Base-by-base conservation (phyloP, 2,329 filamentous ascomycete species). In the Aspergillus sp. region DNA sequence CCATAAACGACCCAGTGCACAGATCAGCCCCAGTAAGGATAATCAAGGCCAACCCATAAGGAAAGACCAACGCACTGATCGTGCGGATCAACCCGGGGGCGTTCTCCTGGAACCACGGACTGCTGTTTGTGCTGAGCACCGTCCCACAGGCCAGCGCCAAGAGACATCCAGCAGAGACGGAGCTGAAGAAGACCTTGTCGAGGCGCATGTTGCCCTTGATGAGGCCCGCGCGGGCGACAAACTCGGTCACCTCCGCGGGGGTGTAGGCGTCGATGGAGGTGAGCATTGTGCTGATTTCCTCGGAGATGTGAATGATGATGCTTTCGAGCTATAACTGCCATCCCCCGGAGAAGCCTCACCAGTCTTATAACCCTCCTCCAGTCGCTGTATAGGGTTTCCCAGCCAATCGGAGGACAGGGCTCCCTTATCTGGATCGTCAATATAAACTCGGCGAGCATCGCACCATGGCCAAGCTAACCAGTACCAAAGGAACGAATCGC, bases 131-230 rank as follows among this genome's bases (percentile, higher is more conserved):
- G 54, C 77, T 80, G n/a, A 85, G 72, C 0, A 75, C 69, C 2
- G 81, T 79, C 0, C 80, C 83, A 47, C 80, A 82, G 5, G 80
- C 83, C 64, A 87, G 85, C 2, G 81, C 77, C 1, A 86, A 73
- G 6, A 86, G 71, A 59, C 79, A 80, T 0, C 84, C 84, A 4
- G 83, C 83, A 50, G 83, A 81, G 46, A 85, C 77, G 4, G 80
- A 74, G 62, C 81, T 83, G 50, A 83, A 66, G 65, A 85, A 84
- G 46, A 85, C 75, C 64, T 85, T 85, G 68, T 84, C 80, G 4
- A 81, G 72, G 9, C 82, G 77, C 81, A 83, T 85, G 59, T 82
- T 78, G 9, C 82, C 82, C 68, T 86, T 86, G 57, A 77, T 77
- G 28, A 76, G 76, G 5, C 84, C 85, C n/a, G 81, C 77, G 11